Evolutionary conservation across 2,329 filamentous ascomycete species (phyloP), one percentile per base, ranked within the genome.

Genomic region (Akanthomyces lecanii): DNA sequence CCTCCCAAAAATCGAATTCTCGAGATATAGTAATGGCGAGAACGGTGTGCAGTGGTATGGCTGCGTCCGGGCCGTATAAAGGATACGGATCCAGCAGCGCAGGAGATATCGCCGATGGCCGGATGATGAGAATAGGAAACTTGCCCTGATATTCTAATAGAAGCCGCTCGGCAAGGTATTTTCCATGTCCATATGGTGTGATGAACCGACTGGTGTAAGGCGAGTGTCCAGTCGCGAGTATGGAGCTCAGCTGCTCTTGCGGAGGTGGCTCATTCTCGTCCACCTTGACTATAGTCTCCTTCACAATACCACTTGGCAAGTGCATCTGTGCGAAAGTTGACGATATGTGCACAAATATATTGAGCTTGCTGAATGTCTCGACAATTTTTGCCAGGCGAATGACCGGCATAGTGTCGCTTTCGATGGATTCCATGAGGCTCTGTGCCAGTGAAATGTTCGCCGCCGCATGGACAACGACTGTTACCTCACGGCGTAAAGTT

Each of bases 311-410:
- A 23, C 25, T n/a, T 16, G 56, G 56, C 23, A 59, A 11, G 28
- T 59, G 56, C 56, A 59, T 59, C 25, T 59, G 56, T n/a, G 56
- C 42, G 50, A 59, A 59, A 10, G 56, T 59, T 18, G 56, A 59
- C 2, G 56, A 59, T 48, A 59, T 59, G 14, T 59, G 56, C 28
- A 59, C 56, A 59, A 59, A 59, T 7, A 45, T 28, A 2, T 25
- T 2, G 18, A 59, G 23, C 1, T 50, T 59, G 2, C n/a, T 21
- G 44, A 59, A 59, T 5, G 44, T 36, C 28, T 21, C 38, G 23
- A 4, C 56, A 14, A 59, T 4, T 10, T 50, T 28, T 16, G 42
- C 56, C 4, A 59, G 56, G 2, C 44, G 56, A 6, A 59, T 18
- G 5, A 50, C 56, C 23, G 44, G 56, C 42, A 59, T 18, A 50